Conservation (phyloP, 192 early-diverging fungal genomes). For the Backusella tuberculispora region DNA sequence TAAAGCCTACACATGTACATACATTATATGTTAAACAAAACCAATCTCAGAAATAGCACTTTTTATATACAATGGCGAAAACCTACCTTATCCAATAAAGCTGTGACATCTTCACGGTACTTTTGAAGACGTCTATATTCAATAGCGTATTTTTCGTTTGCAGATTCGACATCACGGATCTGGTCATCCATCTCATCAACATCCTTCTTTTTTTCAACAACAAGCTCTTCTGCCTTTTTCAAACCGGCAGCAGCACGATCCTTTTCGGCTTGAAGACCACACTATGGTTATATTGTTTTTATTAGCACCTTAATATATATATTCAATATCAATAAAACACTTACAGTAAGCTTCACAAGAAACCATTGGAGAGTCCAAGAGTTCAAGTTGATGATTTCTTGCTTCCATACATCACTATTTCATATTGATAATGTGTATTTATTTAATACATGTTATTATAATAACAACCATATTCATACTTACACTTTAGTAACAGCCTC, state of each 20-base stretch:
- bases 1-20: not conserved
- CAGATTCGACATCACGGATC: constrained; percentile 7
- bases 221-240: constrained; percentile 19
- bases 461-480: not conserved
- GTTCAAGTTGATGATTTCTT: constrained; percentile 13
- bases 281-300: constrained; percentile 18
- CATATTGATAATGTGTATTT: not conserved
- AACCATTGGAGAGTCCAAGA: constrained; percentile 28
- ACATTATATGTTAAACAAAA: not conserved
- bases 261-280: constrained; percentile 24
- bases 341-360: constrained; percentile 34
- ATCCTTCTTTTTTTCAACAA: constrained; percentile 14
- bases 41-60: not conserved
- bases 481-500: constrained; percentile 38
- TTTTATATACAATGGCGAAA: not conserved
- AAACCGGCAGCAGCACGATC: constrained; percentile 11
- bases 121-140: constrained; percentile 37
- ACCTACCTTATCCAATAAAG: constrained; percentile 37
- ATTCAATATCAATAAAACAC: not conserved
- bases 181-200: constrained; percentile 26
- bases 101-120: constrained; percentile 40
- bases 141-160: constrained; percentile 39
- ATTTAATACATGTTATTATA: not conserved
- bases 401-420: constrained; percentile 28
- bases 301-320: not conserved